phyloP scores from a whole-genome alignment of 2,329 filamentous ascomycete genomes.

The Colletotrichum plurivorum region DNA sequence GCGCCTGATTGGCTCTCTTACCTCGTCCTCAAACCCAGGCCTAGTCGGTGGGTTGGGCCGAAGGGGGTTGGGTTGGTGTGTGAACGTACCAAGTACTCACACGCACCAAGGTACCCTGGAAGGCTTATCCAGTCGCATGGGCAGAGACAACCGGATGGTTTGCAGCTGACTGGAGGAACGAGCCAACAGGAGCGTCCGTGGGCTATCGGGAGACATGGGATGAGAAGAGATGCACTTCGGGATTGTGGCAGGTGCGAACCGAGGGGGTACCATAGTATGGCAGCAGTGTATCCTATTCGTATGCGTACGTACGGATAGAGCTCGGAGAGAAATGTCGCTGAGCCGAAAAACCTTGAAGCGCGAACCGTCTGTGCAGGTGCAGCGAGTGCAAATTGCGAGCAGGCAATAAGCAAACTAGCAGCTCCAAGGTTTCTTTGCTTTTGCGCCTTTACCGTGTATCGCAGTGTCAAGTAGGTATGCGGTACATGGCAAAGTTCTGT shows the following conservation, averaged over 20 bases:
- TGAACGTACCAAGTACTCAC: not conserved
- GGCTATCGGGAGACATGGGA: constrained; percentile 20
- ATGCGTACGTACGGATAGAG: not conserved
- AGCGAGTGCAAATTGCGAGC: constrained; percentile 4
- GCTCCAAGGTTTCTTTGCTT: constrained; percentile 1
- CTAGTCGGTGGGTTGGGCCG: constrained; percentile 24
- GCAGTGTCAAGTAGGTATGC: not conserved
- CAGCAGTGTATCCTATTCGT: too few relatives aligned
- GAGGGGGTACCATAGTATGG: not conserved
- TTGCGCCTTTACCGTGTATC: not conserved
- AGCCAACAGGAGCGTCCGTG: constrained; percentile 27
- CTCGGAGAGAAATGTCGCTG: not conserved
- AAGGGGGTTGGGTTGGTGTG: too few relatives aligned
- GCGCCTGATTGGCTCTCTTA: constrained; percentile 30
- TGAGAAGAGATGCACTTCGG: constrained; percentile 1
- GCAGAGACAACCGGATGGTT: constrained; percentile 16
- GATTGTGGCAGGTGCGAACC: constrained; percentile 7
- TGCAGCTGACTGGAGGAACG: constrained; percentile 26
- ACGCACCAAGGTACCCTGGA: not conserved
- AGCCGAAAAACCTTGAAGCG: constrained; percentile 1
- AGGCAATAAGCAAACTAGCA: not conserved
- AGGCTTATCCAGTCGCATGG: constrained; percentile 15
- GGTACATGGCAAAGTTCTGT: not conserved
- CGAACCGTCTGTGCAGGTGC: constrained; percentile 9
- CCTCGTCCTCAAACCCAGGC: constrained; percentile 32